These are phyloP conservation scores for Hymenoscyphus linearis DNA, from an alignment of 2,329 filamentous ascomycete species.

Conservation along the genomic window DNA sequence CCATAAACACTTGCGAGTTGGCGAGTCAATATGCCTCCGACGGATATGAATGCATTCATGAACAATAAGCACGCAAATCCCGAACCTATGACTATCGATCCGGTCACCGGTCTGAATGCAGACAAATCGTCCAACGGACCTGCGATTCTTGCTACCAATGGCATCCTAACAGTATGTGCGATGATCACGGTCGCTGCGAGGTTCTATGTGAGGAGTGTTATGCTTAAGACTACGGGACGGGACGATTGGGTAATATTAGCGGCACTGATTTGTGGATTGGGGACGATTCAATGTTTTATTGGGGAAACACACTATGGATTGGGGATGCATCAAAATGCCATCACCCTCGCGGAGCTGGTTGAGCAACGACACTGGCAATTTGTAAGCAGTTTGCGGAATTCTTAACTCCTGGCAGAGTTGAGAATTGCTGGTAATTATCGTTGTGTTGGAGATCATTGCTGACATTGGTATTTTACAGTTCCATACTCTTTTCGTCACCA, in stretches of 20 bases:
- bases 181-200: conserved; percentile 35
- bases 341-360: conserved; percentile 30
- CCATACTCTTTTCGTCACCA: conserved; percentile 39
- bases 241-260: conserved; percentile 43
- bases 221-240: conserved; percentile 40
- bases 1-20: neutral
- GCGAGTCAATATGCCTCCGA: neutral
- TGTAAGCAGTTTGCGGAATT: conserved; percentile 4
- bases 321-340: conserved; percentile 36
- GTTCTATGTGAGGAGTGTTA: conserved; percentile 38
- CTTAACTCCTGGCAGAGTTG: neutral
- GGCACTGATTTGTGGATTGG: conserved; percentile 29
- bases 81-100: neutral
- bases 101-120: neutral
- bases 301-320: conserved; percentile 39
- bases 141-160: conserved; percentile 36
- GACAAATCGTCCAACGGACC: conserved; percentile 32
- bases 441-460: neutral
- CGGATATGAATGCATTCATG: neutral
- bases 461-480: conserved; percentile 17
- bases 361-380: conserved; percentile 37
- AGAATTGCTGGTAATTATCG: neutral
- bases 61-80: neutral
- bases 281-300: conserved; percentile 21
- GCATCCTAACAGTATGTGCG: conserved; percentile 34